Conservation (phyloP, 345 rosid genomes). For the Salix caprea region DNA sequence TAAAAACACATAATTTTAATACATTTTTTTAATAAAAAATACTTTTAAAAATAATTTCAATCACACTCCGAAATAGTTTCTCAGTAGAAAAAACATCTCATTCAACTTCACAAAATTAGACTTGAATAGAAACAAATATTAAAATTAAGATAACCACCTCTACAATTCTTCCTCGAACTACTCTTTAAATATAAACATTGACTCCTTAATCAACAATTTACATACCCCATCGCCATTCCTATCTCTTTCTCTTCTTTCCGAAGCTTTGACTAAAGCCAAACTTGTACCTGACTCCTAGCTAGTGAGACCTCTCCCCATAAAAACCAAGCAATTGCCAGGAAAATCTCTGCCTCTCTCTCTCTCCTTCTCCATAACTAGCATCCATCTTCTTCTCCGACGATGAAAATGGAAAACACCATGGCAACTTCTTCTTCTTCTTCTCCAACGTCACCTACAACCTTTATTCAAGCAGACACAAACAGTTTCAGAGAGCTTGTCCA, state of each 20-base stretch:
- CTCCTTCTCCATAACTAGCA: no score
- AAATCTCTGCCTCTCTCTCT: neutral
- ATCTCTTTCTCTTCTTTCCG: neutral
- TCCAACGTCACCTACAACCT: conserved; percentile 31
- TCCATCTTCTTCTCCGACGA: neutral
- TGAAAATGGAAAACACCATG: neutral
- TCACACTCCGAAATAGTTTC: no score
- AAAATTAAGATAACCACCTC: neutral
- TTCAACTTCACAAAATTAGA: no score
- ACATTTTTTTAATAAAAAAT: no score
- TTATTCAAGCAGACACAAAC: conserved; percentile 43
- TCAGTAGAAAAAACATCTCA: no score
- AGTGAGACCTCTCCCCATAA: neutral
- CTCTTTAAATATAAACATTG: neutral
- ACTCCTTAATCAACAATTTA: neutral
- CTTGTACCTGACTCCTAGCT: neutral
- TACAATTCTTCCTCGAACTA: neutral
- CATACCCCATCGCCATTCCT: neutral
- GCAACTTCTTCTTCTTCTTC: conserved; percentile 5
- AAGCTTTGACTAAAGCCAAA: neutral
- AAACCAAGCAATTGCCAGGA: neutral
- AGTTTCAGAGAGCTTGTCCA: conserved; percentile 49
- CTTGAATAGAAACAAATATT: no score
- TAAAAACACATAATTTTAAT: no score
- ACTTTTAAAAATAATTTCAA: no score